Percentiles rank a stretch among this genome's conserved stretches.
Conservation (phyloP, 352 stramenopile species). For the Phytophthora idaei region DNA sequence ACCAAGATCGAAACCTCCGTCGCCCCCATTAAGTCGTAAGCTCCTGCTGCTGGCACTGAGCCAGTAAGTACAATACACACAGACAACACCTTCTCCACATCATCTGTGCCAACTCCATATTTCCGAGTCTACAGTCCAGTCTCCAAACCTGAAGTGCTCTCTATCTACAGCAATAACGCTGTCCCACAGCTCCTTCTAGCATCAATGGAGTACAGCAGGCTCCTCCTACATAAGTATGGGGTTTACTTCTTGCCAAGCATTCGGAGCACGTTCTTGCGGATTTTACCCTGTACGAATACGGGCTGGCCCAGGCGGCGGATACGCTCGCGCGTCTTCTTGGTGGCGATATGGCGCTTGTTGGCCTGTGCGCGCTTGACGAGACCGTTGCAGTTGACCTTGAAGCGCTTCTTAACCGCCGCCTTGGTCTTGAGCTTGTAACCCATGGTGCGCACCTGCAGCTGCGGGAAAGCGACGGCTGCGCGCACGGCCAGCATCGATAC, state of each 20-base stretch:
- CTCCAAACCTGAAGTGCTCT: conserved; percentile 3
- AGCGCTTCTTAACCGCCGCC: conserved; percentile 85
- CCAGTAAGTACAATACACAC: conserved; percentile 3
- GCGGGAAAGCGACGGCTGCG: conserved; percentile 37
- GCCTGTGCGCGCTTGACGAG: conserved; percentile 79
- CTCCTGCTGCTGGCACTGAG: background rate
- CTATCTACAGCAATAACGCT: conserved; percentile 21
- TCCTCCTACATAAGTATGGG: background rate
- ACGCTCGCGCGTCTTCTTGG: conserved; percentile 83
- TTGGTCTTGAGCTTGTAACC: conserved; percentile 88
- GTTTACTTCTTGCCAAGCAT: conserved; percentile 62
- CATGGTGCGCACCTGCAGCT: conserved; percentile 67
- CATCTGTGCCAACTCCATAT: conserved; percentile 24
- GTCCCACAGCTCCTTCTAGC: background rate
- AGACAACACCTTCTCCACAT: background rate
- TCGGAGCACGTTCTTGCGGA: conserved; percentile 83
- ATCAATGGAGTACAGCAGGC: background rate
- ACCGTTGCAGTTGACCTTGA: conserved; percentile 82
- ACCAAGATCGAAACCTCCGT: conserved; percentile 13
- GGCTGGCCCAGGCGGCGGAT: conserved; percentile 78
- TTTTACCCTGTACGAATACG: conserved; percentile 72
- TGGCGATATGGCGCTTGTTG: conserved; percentile 87
- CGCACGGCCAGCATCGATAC: conserved; percentile 33
- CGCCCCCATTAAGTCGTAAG: background rate
- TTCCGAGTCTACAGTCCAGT: conserved; percentile 2